These are phyloP conservation scores for Sporothrix curviconia DNA, from an alignment of 2,329 filamentous ascomycete genomes.

Conservation along the genomic window DNA sequence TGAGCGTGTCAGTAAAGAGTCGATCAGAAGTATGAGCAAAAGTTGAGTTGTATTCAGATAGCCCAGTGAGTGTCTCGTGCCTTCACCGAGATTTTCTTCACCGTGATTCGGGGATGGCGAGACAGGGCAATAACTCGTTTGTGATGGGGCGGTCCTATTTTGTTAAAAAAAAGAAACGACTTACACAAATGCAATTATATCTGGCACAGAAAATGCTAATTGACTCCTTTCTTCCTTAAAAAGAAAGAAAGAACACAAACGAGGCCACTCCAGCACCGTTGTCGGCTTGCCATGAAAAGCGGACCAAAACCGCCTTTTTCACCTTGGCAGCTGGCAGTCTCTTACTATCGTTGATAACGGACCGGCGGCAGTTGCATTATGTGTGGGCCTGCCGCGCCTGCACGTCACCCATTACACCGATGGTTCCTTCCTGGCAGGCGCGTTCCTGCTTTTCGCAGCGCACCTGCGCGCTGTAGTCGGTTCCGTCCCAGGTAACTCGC, in stretches of 20 bases:
- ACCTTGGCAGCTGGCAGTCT: conserved; percentile 5
- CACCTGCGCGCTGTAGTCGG: not conserved
- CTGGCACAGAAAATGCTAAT: not conserved
- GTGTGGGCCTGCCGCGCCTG: not conserved
- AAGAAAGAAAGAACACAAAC: not conserved
- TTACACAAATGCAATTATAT: not conserved
- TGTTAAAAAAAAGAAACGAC: not conserved
- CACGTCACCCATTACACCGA: not conserved
- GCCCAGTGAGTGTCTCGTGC: not conserved
- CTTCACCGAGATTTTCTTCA: conserved; percentile 4
- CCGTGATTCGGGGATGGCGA: not conserved
- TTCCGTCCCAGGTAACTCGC: not conserved
- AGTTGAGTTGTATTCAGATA: too few species aligned
- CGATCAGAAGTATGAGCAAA: not conserved
- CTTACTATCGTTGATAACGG: not conserved
- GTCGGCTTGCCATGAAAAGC: not conserved
- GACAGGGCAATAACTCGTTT: too few species aligned
- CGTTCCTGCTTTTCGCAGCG: not conserved
- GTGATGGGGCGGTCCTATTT: too few species aligned
- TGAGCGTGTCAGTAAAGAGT: not conserved
- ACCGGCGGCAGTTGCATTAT: not conserved
- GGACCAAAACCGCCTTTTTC: not conserved
- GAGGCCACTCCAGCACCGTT: too few species aligned
- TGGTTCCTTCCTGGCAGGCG: not conserved
- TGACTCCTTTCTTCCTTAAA: not conserved